phyloP scores from a whole-genome alignment of 306 rosid species.

The Macrotyloma uniflorum region DNA sequence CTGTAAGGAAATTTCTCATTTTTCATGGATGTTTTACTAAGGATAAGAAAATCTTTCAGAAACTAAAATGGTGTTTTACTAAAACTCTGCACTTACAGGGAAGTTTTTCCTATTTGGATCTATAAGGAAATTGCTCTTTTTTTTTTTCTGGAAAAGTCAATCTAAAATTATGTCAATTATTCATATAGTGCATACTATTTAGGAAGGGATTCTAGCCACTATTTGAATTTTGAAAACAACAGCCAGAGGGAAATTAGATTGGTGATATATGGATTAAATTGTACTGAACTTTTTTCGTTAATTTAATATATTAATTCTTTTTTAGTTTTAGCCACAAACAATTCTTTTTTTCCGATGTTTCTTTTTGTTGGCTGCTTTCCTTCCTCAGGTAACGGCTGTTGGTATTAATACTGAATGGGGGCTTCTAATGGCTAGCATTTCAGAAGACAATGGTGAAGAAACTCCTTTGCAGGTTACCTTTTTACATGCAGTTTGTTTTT shows the following conservation, averaged over 20 bases:
- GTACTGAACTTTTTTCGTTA: not conserved
- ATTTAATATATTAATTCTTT: slow-evolving; percentile 10
- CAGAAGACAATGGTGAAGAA: slow-evolving; percentile 93
- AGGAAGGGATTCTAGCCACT: slow-evolving; percentile 15
- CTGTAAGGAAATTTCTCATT: not conserved
- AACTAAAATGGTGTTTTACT: not conserved
- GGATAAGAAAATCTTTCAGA: not conserved
- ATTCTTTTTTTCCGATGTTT: slow-evolving; percentile 20
- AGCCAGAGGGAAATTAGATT: slow-evolving; percentile 10
- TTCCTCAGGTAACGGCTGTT: slow-evolving; percentile 76
- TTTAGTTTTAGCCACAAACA: not conserved
- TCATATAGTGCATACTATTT: slow-evolving; percentile 21
- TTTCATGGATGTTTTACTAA: not conserved
- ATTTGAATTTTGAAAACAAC: slow-evolving; percentile 15
- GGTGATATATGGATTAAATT: not conserved
- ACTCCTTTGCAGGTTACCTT: slow-evolving; percentile 89
- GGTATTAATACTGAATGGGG: slow-evolving; percentile 97
- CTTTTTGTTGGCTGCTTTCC: not conserved
- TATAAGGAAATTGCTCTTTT: not conserved
- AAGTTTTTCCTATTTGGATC: not conserved
- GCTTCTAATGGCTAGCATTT: slow-evolving; percentile 91
- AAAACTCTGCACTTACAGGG: not conserved
- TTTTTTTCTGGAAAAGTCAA: not conserved
- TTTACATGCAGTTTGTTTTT: not conserved
- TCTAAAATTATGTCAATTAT: slow-evolving; percentile 1